Percentiles rank a stretch among this genome's conserved stretches.
phyloP scores from a whole-genome alignment of 257 asterid genomes.

The Nicotiana tomentosiformis region DNA sequence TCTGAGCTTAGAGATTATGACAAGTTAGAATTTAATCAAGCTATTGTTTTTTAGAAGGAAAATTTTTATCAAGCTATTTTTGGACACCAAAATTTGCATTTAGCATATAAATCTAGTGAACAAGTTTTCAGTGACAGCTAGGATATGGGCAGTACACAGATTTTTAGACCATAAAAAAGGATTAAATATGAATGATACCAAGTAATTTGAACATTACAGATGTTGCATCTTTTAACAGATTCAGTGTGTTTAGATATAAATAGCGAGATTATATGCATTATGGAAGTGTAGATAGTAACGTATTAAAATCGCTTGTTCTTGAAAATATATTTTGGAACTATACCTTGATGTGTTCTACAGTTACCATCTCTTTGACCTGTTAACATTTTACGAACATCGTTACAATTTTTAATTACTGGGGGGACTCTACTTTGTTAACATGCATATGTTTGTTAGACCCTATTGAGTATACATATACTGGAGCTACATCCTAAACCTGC shows the following conservation, averaged over 20 bases:
- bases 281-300: background rate
- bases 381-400: background rate
- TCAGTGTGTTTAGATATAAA: background rate
- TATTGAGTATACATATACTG: no score
- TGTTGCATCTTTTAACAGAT: background rate
- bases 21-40: no score
- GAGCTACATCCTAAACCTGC: no score
- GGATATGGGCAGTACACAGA: background rate
- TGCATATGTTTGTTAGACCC: no score
- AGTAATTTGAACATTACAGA: background rate
- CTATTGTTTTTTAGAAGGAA: no score
- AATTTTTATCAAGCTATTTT: no score
- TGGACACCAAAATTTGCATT: background rate
- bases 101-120: background rate
- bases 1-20: background rate
- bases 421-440: no score
- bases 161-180: background rate
- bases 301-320: background rate
- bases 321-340: background rate
- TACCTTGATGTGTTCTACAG: background rate
- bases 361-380: background rate
- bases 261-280: background rate
- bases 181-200: background rate
- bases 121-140: background rate
- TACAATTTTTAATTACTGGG: no score